Evolutionary conservation across 2,329 filamentous ascomycete genomes (phyloP), one percentile per base, ranked within the genome.

Genomic region (Penicillium verrucosum): DNA sequence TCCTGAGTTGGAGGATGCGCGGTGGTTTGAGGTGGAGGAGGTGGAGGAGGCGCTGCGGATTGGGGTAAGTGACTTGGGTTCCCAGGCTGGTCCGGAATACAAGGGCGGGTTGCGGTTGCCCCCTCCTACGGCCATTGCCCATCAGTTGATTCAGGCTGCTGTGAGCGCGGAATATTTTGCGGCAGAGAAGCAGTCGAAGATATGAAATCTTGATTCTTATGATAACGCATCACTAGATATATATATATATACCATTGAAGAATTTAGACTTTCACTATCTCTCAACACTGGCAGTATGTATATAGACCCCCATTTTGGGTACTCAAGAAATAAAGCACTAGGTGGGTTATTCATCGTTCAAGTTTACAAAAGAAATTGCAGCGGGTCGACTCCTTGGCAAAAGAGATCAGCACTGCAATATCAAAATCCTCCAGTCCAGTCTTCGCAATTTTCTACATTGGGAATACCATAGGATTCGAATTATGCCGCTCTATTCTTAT

Each of bases 111-210:
- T 99, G 77, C 84, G 90, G 54, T 74, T 99, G 70, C 94, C 94
- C 44, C 91, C 92, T 2, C 78, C 81, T 57, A 96, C 92, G 36
- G 93, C 94, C 1, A 97, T 99, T 81, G 94, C 94, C 16, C 89
- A 97, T 73, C 89, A 92, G 71, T 76, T 97, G 69, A 86, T 99
- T 65, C 82, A 80, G 51, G 90, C 92, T 1, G 91, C 96, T 14
- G 83, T 88, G 0, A 85, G 86, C 49, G 70, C 69, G 51, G 91
- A 91, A 0, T 94, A 89, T 71, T 77, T 89, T 58, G 80, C 80
- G 11, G 79, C 78, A 2, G 75, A 58, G 14, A 87, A 84, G 73
- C 83, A 83, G 10, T 83, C 73, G 48, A 76, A 71, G 66, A 74
- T 74, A 61, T 77, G 32, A 27, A 56, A 18, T 18, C 5, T 3